Conservation (phyloP, 1,139 yeast species). For the Suhomyces atakaporum region DNA sequence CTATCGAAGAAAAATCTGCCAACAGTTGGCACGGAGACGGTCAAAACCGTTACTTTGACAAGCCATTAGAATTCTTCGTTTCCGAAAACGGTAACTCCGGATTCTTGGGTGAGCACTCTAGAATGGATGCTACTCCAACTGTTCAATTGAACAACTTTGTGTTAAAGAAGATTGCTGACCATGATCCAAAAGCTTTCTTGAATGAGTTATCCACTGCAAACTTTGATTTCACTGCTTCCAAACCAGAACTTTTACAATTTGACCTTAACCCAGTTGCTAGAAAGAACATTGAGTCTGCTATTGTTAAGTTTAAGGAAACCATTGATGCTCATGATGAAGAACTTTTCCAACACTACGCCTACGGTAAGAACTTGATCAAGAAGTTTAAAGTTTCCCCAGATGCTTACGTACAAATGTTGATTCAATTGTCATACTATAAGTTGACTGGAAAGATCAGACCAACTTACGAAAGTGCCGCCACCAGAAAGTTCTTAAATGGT, state of each 20-base stretch:
- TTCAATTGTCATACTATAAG: constrained; percentile 79
- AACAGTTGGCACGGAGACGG: constrained; percentile 97
- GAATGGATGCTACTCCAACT: constrained; percentile 98
- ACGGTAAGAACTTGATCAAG: constrained; percentile 72
- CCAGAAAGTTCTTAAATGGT: constrained; percentile 85
- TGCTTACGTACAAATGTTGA: constrained; percentile 73
- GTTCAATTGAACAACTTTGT: constrained; percentile 82
- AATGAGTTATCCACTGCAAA: constrained; percentile 24
- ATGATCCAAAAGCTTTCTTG: constrained; percentile 36
- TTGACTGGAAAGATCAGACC: constrained; percentile 81
- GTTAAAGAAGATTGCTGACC: constrained; percentile 55
- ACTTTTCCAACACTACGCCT: constrained; percentile 70
- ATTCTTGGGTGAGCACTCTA: constrained; percentile 93
- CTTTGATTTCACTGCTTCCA: constrained; percentile 15
- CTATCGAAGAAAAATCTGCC: constrained; percentile 83
- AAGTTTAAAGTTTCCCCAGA: constrained; percentile 73
- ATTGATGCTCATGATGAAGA: constrained; percentile 59
- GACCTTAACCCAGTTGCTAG: constrained; percentile 56
- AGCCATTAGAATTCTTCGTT: constrained; percentile 84
- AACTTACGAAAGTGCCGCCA: constrained; percentile 95
- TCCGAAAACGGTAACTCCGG: constrained; percentile 87
- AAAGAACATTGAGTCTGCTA: constrained; percentile 56
- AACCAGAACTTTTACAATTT: constrained; percentile 35
- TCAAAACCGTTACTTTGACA: constrained; percentile 85
- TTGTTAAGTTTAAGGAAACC: constrained; percentile 53